Conservation (phyloP, 163 green algal species). For the Volvox carteri region DNA sequence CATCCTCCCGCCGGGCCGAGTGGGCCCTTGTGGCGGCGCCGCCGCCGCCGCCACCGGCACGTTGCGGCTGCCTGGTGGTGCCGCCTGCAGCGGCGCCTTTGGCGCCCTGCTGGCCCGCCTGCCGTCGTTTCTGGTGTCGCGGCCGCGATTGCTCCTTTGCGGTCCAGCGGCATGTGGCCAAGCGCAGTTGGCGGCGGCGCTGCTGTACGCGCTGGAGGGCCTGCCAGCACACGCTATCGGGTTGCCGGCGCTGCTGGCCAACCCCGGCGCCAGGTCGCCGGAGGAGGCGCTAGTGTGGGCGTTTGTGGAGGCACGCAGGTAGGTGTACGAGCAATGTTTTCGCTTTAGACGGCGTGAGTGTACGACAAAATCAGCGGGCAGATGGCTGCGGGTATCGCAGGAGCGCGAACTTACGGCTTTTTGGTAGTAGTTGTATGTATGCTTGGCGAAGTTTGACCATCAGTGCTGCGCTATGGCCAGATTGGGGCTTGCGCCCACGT, state of each 20-base stretch:
- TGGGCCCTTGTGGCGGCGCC: neutral
- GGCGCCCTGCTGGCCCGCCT: constrained; percentile 14
- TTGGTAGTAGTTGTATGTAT: no score
- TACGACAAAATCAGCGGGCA: no score
- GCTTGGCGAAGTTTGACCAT: no score
- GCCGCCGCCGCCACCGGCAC: neutral
- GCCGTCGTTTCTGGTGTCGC: constrained; percentile 57
- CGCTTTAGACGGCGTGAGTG: no score
- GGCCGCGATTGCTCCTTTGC: constrained; percentile 81
- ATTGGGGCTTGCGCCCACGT: no score
- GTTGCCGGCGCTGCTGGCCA: constrained; percentile 86
- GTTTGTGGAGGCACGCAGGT: constrained; percentile 87
- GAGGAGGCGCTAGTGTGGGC: constrained; percentile 94
- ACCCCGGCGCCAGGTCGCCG: constrained; percentile 75
- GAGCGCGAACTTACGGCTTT: no score
- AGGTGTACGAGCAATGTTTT: no score
- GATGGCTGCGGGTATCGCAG: no score
- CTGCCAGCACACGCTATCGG: constrained; percentile 89
- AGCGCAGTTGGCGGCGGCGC: constrained; percentile 79
- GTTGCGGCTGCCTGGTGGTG: neutral
- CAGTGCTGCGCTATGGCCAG: no score
- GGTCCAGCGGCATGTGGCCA: constrained; percentile 81
- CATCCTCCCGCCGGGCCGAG: constrained; percentile 49
- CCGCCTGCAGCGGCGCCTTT: neutral
- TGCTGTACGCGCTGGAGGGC: constrained; percentile 91